Percentiles rank a stretch among this genome's conserved stretches.
Conservation (phyloP, 106 monocot genomes). For the Iris macrosiphon region DNA sequence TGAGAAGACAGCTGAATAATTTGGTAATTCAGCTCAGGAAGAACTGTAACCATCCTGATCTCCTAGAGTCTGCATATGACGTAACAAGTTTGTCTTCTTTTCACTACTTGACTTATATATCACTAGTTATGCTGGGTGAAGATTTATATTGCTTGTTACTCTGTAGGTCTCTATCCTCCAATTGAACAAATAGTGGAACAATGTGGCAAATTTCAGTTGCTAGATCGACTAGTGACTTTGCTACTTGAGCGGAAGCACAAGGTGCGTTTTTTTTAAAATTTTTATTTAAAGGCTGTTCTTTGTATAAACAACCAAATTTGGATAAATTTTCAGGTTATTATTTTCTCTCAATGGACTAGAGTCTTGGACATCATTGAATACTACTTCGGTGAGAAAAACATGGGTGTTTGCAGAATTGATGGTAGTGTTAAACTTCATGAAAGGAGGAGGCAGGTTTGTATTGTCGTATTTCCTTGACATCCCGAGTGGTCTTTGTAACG, state of each 20-base stretch:
- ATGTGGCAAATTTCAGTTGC: conserved; percentile 84
- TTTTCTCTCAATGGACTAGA: conserved; percentile 96
- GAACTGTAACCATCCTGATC: conserved; percentile 94
- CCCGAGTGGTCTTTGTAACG: no score
- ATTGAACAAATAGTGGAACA: conserved; percentile 59
- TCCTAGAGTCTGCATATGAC: conserved; percentile 62
- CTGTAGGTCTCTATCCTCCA: conserved; percentile 66
- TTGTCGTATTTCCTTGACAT: no score
- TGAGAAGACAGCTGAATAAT: conserved; percentile 73
- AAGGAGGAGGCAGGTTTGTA: conserved; percentile 68
- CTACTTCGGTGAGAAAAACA: conserved; percentile 57
- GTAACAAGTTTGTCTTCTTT: conserved; percentile 35
- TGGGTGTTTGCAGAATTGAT: conserved; percentile 82
- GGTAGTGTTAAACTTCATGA: conserved; percentile 72
- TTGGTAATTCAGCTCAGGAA: conserved; percentile 80
- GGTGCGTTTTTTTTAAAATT: conserved; percentile 27
- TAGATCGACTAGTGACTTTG: conserved; percentile 60
- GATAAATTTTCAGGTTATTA: conserved; percentile 60
- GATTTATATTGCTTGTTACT: not conserved
- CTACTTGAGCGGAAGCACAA: conserved; percentile 79
- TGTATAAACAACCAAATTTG: no score
- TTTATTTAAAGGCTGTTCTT: no score
- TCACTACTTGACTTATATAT: no score
- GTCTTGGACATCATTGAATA: conserved; percentile 79
- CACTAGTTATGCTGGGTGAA: no score